Conservation (phyloP, 805 yeast genomes). For the Barnettozyma californica region DNA sequence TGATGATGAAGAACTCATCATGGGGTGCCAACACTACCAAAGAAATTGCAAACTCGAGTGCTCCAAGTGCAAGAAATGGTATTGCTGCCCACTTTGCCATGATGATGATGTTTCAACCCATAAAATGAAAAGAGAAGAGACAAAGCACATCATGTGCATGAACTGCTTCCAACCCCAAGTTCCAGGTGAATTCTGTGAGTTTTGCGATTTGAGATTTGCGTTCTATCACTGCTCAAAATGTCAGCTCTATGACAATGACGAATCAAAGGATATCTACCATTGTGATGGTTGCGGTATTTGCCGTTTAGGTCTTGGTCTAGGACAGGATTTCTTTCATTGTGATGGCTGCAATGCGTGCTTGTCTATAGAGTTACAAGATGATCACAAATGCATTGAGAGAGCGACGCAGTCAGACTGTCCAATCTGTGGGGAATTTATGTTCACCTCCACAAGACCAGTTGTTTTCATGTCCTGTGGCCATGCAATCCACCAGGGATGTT, state of each 20-base stretch:
- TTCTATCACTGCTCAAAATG: conserved; percentile 74
- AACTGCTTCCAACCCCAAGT: conserved; percentile 68
- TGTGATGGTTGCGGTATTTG: conserved; percentile 93
- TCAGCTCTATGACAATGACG: conserved; percentile 79
- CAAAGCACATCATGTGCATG: conserved; percentile 76
- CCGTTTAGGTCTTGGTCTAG: conserved; percentile 81
- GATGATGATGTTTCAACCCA: conserved; percentile 53
- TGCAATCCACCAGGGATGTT: conserved; percentile 84
- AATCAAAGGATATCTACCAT: conserved; percentile 77
- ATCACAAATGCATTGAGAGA: conserved; percentile 80
- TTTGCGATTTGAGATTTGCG: conserved; percentile 65
- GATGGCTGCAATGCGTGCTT: conserved; percentile 85
- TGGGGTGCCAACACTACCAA: conserved; percentile 83
- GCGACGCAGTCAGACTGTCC: conserved; percentile 91
- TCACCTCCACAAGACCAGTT: conserved; percentile 73
- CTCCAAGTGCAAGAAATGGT: conserved; percentile 68
- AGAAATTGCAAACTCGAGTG: conserved; percentile 83
- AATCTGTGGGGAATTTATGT: conserved; percentile 86
- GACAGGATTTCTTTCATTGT: conserved; percentile 89
- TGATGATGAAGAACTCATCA: conserved; percentile 35
- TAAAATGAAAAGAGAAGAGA: conserved; percentile 52
- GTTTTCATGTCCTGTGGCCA: conserved; percentile 95
- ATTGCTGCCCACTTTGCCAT: conserved; percentile 81
- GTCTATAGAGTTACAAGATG: conserved; percentile 67
- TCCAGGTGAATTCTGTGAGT: conserved; percentile 62